These are phyloP conservation scores for Elongisporangium anandrum DNA, from an alignment of 352 stramenopile species.

Conservation along the genomic window DNA sequence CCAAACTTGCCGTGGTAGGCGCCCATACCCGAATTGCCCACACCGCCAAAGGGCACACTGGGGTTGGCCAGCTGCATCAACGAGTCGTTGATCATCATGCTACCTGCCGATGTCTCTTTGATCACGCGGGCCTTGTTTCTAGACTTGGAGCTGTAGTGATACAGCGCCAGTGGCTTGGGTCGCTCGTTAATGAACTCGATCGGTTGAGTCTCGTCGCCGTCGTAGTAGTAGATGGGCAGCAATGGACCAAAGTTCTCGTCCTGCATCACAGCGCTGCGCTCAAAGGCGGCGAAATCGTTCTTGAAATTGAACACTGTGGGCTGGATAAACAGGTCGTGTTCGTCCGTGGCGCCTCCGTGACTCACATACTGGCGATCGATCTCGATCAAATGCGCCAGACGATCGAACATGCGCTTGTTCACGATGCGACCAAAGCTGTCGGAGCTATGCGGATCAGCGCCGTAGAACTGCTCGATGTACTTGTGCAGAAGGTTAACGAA, in stretches of 20 bases:
- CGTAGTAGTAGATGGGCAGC: slow-evolving; percentile 89
- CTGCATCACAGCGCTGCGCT: slow-evolving; percentile 57
- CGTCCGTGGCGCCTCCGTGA: slow-evolving; percentile 55
- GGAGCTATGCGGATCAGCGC: slow-evolving; percentile 33
- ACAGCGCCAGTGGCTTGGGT: slow-evolving; percentile 84
- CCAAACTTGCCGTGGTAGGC: slow-evolving; percentile 77
- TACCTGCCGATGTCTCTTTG: slow-evolving; percentile 51
- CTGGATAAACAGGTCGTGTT: slow-evolving; percentile 70
- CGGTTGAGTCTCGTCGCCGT: slow-evolving; percentile 19
- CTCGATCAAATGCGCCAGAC: slow-evolving; percentile 11
- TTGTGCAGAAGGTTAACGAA: slow-evolving; percentile 38
- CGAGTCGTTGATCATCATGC: slow-evolving; percentile 76
- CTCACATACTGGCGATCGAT: slow-evolving; percentile 39
- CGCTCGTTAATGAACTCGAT: slow-evolving; percentile 31
- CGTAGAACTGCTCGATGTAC: slow-evolving; percentile 43
- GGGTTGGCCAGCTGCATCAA: slow-evolving; percentile 67
- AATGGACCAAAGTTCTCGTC: slow-evolving; percentile 97
- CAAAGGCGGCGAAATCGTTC: slow-evolving; percentile 36
- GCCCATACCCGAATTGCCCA: slow-evolving; percentile 79
- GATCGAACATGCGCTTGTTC: slow-evolving; percentile 59
- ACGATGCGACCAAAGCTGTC: slow-evolving; percentile 64
- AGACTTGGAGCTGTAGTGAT: slow-evolving; percentile 65
- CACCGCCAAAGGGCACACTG: slow-evolving; percentile 76
- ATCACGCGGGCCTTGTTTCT: slow-evolving; percentile 31
- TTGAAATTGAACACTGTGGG: slow-evolving; percentile 89